phyloP scores from a whole-genome alignment of 345 rosid species.

The Adansonia digitata region DNA sequence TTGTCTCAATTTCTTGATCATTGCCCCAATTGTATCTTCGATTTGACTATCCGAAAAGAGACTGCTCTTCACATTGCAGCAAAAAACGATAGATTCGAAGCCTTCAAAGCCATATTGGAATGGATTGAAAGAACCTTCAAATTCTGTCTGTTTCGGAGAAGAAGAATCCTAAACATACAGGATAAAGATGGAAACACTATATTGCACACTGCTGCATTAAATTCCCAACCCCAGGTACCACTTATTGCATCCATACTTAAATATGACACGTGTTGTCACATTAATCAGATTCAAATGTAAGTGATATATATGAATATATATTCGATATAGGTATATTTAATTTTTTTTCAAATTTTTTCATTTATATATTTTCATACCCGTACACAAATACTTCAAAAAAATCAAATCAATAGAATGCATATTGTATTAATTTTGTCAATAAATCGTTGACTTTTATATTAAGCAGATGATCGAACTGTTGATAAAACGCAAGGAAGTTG shows the following conservation, averaged over 20 bases:
- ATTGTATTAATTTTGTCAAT: not conserved
- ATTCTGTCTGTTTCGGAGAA: not conserved
- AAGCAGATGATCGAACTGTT: slow-evolving; percentile 1
- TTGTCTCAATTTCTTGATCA: no score
- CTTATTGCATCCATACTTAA: not conserved
- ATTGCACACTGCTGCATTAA: not conserved
- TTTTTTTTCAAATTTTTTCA: no score
- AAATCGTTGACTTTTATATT: not conserved
- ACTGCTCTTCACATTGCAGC: not conserved
- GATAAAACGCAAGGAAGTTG: not conserved
- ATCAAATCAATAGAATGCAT: no score
- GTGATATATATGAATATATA: no score
- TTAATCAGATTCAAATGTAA: no score
- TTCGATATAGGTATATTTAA: no score
- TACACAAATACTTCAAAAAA: no score
- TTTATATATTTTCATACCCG: no score
- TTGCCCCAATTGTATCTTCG: not conserved
- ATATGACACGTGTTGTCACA: no score
- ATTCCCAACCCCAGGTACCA: not conserved
- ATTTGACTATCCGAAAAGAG: not conserved
- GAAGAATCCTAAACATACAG: not conserved
- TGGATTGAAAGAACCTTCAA: not conserved
- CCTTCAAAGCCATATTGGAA: not conserved
- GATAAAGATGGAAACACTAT: not conserved
- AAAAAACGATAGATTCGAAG: not conserved